Base-by-base conservation (phyloP, 2,329 filamentous ascomycete genomes). In the Berkeleyomyces basicola region DNA sequence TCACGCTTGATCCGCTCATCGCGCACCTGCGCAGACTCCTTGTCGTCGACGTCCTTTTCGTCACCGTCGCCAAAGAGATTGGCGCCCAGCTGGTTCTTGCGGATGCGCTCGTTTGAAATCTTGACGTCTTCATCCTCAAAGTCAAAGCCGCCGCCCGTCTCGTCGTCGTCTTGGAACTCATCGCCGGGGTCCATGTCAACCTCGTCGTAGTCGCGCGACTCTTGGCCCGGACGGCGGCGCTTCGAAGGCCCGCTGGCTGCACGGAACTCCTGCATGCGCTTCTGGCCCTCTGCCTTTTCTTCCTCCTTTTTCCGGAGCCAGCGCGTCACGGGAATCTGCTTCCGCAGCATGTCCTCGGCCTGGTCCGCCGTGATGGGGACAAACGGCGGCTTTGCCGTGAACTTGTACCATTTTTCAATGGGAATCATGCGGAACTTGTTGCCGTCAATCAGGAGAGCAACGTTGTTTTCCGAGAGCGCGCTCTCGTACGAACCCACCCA, bases 371-470 rank as follows among this genome's bases (percentile, higher is more conserved):
- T 86, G 72, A 91, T 82, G 0, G 84, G 80, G 70, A 86, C 85
- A 70, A 93, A 92, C 9, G 86, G 82, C 62, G 89, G 87, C 71
- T 92, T 92, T 51, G 85, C 80, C 3, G 82, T 85, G 71, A 96
- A 95, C 63, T 84, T 87, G 75, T 99, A 99, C 85, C 88, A 96
- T 70, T 96, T 96, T 73, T 99, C 92, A 16, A 97, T 75, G 0
- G 95, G 95, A 2, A 96, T 79, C 83, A 97, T 88, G 64, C 85
- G 84, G 71, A 95, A 93, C 58, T 80, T 83, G 1, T 79, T 78
- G 7, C 83, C 80, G 44, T 84, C 81, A 42, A 90, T 86, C 51
- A 89, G 80, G 46, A 92, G 81, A 61, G 95, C 86, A 67, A 95
- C 86, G 59, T 90, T 88, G 60, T 88, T 85, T 68, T 92, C 86